Percentiles rank a stretch among this genome's conserved stretches.
Evolutionary conservation across 139 green algal genomes (phyloP).

Genomic region (Pleodorina starrii): DNA sequence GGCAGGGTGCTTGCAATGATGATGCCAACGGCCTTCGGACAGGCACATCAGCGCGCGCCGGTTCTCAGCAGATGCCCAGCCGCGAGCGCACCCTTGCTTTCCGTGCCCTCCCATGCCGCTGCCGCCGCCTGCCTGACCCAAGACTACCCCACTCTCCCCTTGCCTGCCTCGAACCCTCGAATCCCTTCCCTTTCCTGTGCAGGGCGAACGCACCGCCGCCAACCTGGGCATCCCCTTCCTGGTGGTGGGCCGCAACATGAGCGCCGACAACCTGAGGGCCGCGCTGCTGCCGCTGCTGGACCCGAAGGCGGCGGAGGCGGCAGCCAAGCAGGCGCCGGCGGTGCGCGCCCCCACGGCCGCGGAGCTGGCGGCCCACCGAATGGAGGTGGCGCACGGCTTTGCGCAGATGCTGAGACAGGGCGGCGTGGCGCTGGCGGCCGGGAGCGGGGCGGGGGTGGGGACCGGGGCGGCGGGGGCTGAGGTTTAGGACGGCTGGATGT

Average conservation of each 20-base stretch:
- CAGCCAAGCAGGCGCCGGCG: conserved; percentile 1
- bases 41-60: too few species aligned
- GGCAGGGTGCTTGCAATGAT: too few species aligned
- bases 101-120: too few species aligned
- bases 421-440: not conserved
- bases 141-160: too few species aligned
- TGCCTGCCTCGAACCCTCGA: too few species aligned
- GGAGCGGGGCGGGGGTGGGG: not conserved
- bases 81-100: too few species aligned
- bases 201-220: conserved; percentile 50
- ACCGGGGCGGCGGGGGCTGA: not conserved
- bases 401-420: not conserved
- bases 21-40: too few species aligned
- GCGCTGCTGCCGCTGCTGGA: conserved; percentile 46
- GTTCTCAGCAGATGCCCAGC: too few species aligned
- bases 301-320: not conserved
- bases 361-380: not conserved
- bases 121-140: too few species aligned
- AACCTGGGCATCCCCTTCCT: conserved; percentile 46
- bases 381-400: conserved; percentile 13
- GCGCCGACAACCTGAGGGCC: conserved; percentile 11
- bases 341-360: not conserved
- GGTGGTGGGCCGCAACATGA: conserved; percentile 49
- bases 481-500: too few species aligned
- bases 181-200: too few species aligned